Percentiles rank a stretch among this genome's conserved stretches.
Evolutionary conservation across 768 basidiomycete genomes (phyloP).

Genomic region (Mycena filopes): DNA sequence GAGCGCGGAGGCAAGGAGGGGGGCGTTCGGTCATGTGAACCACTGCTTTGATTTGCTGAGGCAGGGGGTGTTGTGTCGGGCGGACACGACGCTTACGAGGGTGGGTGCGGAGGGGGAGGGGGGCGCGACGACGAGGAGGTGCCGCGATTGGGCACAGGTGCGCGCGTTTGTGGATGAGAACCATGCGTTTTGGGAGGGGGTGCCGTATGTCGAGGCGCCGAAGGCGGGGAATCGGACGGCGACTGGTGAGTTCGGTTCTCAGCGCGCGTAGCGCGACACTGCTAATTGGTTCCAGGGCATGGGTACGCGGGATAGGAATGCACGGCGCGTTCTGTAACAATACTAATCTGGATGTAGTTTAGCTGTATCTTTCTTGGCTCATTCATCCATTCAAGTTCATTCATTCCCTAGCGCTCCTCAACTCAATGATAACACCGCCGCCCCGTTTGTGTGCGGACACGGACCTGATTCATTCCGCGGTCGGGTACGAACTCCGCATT

Average conservation of each 20-base stretch:
- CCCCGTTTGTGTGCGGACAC: too few relatives aligned
- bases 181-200: constrained; percentile 21
- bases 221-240: background rate
- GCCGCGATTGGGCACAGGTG: constrained; percentile 23
- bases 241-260: background rate
- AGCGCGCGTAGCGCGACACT: too few relatives aligned
- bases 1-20: constrained; percentile 11
- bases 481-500: too few relatives aligned
- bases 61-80: constrained; percentile 29
- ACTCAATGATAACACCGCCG: too few relatives aligned
- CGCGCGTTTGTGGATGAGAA: constrained; percentile 22
- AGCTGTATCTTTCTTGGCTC: too few relatives aligned
- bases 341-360: background rate
- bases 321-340: too few relatives aligned
- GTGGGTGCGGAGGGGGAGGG: background rate
- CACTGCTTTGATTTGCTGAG: constrained; percentile 33
- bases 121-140: constrained; percentile 2
- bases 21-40: constrained; percentile 27
- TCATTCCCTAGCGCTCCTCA: too few relatives aligned
- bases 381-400: too few relatives aligned
- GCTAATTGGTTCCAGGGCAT: too few relatives aligned
- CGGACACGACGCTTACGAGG: constrained; percentile 24
- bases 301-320: background rate
- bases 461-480: too few relatives aligned
- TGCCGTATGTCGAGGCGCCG: background rate